phyloP scores from a whole-genome alignment of 2,329 filamentous ascomycete species.

The Pseudogymnoascus sp. region DNA sequence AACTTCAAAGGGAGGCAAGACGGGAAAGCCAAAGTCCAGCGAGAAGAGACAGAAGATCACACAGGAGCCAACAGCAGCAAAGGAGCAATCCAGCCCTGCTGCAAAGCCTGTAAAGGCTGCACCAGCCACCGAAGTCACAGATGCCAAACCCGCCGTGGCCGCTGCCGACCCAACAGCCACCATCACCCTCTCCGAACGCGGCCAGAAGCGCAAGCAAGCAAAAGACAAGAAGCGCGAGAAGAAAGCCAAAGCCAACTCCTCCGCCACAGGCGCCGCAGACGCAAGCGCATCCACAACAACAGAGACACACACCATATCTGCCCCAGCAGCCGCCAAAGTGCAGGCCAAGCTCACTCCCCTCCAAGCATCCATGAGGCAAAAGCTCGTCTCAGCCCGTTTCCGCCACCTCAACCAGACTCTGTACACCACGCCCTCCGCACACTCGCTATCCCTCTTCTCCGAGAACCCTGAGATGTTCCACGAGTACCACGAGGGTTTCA shows the following conservation, averaged over 20 bases:
- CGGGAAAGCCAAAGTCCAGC: slow-evolving; percentile 23
- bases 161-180: slow-evolving; percentile 12
- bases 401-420: slow-evolving; percentile 94
- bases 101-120: slow-evolving; percentile 12
- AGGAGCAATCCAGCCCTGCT: slow-evolving; percentile 21
- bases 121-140: slow-evolving; percentile 18
- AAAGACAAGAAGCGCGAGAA: slow-evolving; percentile 32
- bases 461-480: slow-evolving; percentile 86
- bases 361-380: slow-evolving; percentile 88
- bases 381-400: slow-evolving; percentile 91
- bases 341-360: slow-evolving; percentile 66
- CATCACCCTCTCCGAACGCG: slow-evolving; percentile 16
- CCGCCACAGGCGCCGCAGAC: slow-evolving; percentile 18
- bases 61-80: slow-evolving; percentile 16
- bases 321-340: slow-evolving; percentile 15
- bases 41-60: slow-evolving; percentile 24
- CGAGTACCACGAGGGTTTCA: slow-evolving; percentile 95
- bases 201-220: slow-evolving; percentile 24
- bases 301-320: slow-evolving; percentile 18
- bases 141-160: slow-evolving; percentile 24
- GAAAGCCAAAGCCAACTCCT: slow-evolving; percentile 17
- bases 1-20: slow-evolving; percentile 27
- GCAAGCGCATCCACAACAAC: slow-evolving; percentile 19
- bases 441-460: slow-evolving; percentile 76
- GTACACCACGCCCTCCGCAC: slow-evolving; percentile 80